A percentile compares a stretch with the other conserved stretches of the same genome.
Conservation (phyloP, 2,329 filamentous ascomycete species). For the Monosporascus ibericus region DNA sequence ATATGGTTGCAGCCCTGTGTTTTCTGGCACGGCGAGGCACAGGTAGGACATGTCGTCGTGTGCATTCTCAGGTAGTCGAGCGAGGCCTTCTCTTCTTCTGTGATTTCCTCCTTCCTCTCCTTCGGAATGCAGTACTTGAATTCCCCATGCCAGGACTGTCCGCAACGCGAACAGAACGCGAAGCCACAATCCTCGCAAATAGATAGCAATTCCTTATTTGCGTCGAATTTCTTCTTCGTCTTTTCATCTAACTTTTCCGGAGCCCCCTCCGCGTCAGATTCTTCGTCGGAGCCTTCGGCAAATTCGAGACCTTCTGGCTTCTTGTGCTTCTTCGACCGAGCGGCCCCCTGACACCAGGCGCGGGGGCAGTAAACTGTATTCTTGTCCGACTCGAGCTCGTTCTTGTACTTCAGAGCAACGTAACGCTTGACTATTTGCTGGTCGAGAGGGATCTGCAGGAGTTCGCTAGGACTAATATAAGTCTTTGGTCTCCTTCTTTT, state of each 20-base stretch:
- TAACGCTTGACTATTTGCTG: slow-evolving; percentile 76
- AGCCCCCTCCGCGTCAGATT: slow-evolving; percentile 42
- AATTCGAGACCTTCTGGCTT: slow-evolving; percentile 64
- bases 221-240: slow-evolving; percentile 15
- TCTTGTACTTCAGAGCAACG: slow-evolving; percentile 85
- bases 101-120: slow-evolving; percentile 62
- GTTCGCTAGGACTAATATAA: slow-evolving; percentile 73
- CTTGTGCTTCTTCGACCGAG: slow-evolving; percentile 66
- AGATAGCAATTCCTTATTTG: slow-evolving; percentile 55
- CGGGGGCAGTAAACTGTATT: slow-evolving; percentile 89
- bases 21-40: slow-evolving; percentile 79
- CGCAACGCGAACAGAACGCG: slow-evolving; percentile 72
- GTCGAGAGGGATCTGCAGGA: slow-evolving; percentile 68
- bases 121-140: slow-evolving; percentile 64
- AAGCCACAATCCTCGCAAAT: slow-evolving; percentile 87
- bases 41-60: slow-evolving; percentile 86
- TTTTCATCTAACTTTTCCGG: slow-evolving; percentile 26
- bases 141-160: slow-evolving; percentile 87
- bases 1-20: slow-evolving; percentile 95
- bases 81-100: slow-evolving; percentile 79
- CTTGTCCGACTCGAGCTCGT: slow-evolving; percentile 84
- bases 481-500: slow-evolving; percentile 56
- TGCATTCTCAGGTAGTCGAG: slow-evolving; percentile 76
- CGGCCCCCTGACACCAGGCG: slow-evolving; percentile 86
- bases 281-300: slow-evolving; percentile 48